Percentiles rank a stretch among this genome's conserved stretches.
These are phyloP conservation scores for Rhexocercosporidium sp. DNA, from an alignment of 2,329 filamentous ascomycete species.

Conservation along the genomic window DNA sequence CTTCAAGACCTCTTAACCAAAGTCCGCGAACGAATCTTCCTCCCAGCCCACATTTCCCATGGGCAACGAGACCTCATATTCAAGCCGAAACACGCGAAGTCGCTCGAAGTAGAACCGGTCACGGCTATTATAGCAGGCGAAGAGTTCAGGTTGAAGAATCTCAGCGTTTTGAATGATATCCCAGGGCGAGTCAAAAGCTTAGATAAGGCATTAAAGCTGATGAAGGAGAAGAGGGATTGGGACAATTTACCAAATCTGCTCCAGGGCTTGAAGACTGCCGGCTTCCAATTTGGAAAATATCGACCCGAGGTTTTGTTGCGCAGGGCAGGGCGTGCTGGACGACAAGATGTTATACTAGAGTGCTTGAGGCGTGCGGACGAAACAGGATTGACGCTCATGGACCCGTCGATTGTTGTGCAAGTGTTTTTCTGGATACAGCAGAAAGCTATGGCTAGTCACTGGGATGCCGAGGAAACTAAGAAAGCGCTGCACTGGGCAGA, in stretches of 20 bases:
- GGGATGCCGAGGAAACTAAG: constrained; percentile 30
- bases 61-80: constrained; percentile 60
- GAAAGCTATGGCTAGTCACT: constrained; percentile 34
- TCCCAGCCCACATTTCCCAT: constrained; percentile 62
- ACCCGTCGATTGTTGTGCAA: constrained; percentile 20
- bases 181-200: constrained; percentile 27
- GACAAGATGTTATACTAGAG: constrained; percentile 40
- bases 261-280: constrained; percentile 35
- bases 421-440: constrained; percentile 33
- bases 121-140: constrained; percentile 63
- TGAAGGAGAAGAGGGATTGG: constrained; percentile 43
- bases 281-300: background rate
- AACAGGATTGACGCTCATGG: constrained; percentile 39
- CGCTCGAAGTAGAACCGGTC: constrained; percentile 60
- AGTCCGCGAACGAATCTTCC: constrained; percentile 63
- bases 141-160: constrained; percentile 39
- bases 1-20: constrained; percentile 58
- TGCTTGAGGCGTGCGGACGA: constrained; percentile 34
- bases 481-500: constrained; percentile 41
- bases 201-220: constrained; percentile 32
- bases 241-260: constrained; percentile 42
- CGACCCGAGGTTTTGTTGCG: constrained; percentile 25
- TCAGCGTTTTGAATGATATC: constrained; percentile 33
- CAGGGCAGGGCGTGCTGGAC: constrained; percentile 24
- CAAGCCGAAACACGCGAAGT: constrained; percentile 51